A percentile compares a stretch with the other conserved stretches of the same genome.
Evolutionary conservation across 805 yeast species (phyloP).

Genomic region (Candida jianshihensis): DNA sequence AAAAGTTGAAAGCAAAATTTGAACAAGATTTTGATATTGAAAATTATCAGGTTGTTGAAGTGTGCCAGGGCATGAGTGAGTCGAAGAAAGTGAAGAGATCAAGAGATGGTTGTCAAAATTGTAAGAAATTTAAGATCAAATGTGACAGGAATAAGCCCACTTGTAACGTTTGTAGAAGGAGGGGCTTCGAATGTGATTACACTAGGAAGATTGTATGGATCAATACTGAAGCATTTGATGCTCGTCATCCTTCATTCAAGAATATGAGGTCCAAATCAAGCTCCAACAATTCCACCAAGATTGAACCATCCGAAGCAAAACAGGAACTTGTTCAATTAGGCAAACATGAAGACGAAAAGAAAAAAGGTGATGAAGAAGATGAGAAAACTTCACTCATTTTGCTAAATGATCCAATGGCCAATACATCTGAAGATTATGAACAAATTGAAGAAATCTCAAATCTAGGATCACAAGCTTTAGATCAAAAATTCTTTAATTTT

Average conservation of each 20-base stretch:
- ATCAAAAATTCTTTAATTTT: not conserved
- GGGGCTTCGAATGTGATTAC: conserved; percentile 6
- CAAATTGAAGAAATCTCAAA: not conserved
- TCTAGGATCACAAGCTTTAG: not conserved
- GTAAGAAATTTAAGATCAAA: conserved; percentile 3
- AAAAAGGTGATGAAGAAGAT: not conserved
- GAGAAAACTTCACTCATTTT: not conserved
- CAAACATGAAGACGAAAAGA: not conserved
- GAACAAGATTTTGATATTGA: not conserved
- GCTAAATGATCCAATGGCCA: conserved; percentile 3
- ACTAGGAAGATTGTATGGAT: conserved; percentile 8
- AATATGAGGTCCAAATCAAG: no score
- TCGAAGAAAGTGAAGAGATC: conserved; percentile 2
- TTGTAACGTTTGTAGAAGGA: conserved; percentile 4
- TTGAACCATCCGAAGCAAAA: no score
- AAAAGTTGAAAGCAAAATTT: no score
- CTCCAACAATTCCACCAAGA: no score
- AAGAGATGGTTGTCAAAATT: conserved; percentile 8
- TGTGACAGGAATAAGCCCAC: conserved; percentile 7
- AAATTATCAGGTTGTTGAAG: not conserved
- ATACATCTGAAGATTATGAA: conserved; percentile 1
- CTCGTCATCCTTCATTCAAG: conserved; percentile 12
- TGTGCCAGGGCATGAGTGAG: not conserved
- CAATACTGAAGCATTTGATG: conserved; percentile 4
- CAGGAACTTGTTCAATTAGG: no score